A percentile compares a stretch with the other conserved stretches of the same genome.
phyloP scores from a whole-genome alignment of 2,329 filamentous ascomycete genomes.

The Claviceps capensis region DNA sequence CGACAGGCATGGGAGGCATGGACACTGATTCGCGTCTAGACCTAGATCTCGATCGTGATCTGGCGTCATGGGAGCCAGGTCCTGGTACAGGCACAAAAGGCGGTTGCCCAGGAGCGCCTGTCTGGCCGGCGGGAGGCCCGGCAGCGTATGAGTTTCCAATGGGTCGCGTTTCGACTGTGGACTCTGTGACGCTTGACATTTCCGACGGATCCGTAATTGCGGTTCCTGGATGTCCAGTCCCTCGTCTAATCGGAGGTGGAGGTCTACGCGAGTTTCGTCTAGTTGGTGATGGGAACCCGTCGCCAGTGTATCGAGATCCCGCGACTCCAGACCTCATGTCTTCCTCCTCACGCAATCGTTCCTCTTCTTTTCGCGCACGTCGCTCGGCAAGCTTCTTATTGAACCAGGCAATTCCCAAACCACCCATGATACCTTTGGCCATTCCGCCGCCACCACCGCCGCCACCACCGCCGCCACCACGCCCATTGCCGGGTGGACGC shows the following conservation, averaged over 20 bases:
- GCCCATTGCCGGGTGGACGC: conserved; percentile 31
- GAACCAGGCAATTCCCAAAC: conserved; percentile 55
- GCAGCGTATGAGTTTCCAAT: conserved; percentile 14
- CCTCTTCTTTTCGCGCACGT: conserved; percentile 32
- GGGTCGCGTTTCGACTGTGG: conserved; percentile 18
- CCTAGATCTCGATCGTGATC: conserved; percentile 25
- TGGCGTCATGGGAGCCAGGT: conserved; percentile 14
- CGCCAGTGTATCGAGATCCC: conserved; percentile 54
- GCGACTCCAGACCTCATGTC: conserved; percentile 45
- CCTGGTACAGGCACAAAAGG: conserved; percentile 8
- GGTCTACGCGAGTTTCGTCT: conserved; percentile 22
- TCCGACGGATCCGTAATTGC: conserved; percentile 16
- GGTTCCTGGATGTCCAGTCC: conserved; percentile 16
- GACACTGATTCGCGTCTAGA: conserved; percentile 24
- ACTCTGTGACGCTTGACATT: conserved; percentile 23
- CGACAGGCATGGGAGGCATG: conserved; percentile 43
- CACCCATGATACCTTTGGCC: conserved; percentile 44
- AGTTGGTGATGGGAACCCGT: conserved; percentile 42
- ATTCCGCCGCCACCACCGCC: conserved; percentile 32
- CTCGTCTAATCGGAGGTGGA: conserved; percentile 16
- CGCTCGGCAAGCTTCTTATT: conserved; percentile 50
- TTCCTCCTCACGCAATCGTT: conserved; percentile 34
- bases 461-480: conserved; percentile 18
- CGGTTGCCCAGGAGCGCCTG: conserved; percentile 11
- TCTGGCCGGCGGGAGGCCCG: conserved; percentile 7